Percentiles rank a stretch among this genome's conserved stretches.
These are phyloP conservation scores for Phytopythium litorale DNA, from an alignment of 352 stramenopile genomes.

Conservation along the genomic window DNA sequence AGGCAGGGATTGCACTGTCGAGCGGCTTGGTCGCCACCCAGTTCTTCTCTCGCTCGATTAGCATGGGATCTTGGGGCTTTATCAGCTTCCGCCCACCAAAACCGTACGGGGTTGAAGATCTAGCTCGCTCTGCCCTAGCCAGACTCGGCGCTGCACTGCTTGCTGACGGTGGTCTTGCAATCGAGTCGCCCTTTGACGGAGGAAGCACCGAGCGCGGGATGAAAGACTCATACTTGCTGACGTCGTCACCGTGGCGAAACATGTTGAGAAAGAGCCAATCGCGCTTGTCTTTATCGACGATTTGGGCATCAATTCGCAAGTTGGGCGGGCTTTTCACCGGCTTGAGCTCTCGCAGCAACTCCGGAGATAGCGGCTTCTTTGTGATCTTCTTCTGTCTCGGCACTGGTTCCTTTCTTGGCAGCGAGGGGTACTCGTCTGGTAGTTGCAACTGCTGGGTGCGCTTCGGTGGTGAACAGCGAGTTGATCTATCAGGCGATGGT, in stretches of 20 bases:
- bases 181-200: not conserved
- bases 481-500: not conserved
- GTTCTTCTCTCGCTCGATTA: slow-evolving; percentile 37
- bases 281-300: slow-evolving; percentile 61
- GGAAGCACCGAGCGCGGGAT: slow-evolving; percentile 15
- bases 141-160: slow-evolving; percentile 1
- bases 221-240: slow-evolving; percentile 68
- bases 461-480: slow-evolving; percentile 1
- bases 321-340: slow-evolving; percentile 49
- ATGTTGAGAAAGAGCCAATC: slow-evolving; percentile 81
- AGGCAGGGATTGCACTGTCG: slow-evolving; percentile 51
- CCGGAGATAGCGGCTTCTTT: slow-evolving; percentile 19
- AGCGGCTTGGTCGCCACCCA: slow-evolving; percentile 47
- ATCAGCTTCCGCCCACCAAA: slow-evolving; percentile 22
- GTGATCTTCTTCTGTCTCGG: slow-evolving; percentile 28
- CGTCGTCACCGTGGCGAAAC: slow-evolving; percentile 65
- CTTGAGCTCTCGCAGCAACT: slow-evolving; percentile 27
- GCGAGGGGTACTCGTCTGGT: slow-evolving; percentile 22
- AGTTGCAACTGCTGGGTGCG: slow-evolving; percentile 9
- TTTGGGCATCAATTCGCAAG: slow-evolving; percentile 41
- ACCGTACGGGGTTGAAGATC: slow-evolving; percentile 7
- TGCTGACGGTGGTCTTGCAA: slow-evolving; percentile 18
- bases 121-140: not conserved
- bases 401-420: slow-evolving; percentile 40
- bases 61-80: slow-evolving; percentile 15